Evolutionary conservation across 495 filamentous ascomycete genomes (phyloP), one percentile per base, ranked within the genome.

Genomic region (Penicillium dipodomyicola): DNA sequence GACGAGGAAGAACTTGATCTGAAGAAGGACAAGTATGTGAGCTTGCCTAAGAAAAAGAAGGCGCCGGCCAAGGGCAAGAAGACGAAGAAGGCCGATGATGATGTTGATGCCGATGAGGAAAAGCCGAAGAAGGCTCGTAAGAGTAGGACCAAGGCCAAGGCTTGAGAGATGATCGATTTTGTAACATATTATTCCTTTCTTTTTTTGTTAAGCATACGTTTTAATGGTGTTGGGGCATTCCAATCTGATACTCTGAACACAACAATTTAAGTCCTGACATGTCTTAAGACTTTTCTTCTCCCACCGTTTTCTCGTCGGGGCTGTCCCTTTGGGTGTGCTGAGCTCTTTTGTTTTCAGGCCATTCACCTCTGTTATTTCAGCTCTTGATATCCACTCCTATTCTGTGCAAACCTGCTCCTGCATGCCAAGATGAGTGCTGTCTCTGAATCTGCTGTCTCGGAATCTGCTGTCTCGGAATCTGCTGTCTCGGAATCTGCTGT

Each of bases 21-120:
- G 23, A 88, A 85, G 64, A 96, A 94, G 69, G 95, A 97, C 69
- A 97, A 97, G 68, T 97, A 96, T 70, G 90, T 97, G 68, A 96
- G 93, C 72, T 78, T 85, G 65, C 88, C 92, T 10, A 96, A 96
- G 78, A 71, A 69, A 47, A 96, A 95, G 77, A 86, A 83, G 66
- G 74, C 78, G 37, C 69, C 55, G n/a, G 59, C 63, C 8, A 75
- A 74, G 57, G 68, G 65, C 15, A 88, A 84, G 62, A 90, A 89
- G 76, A 70, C 71, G 1, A 80, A 80, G 60, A 82, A 82, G 48
- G 73, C 72, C 5, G 75, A 64, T 20, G 72, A 60, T 9, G 70
- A 70, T 11, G 73, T 77, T 49, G 77, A 73, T 49, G 11, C 30
- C 30, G 65, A 66, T 25, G 80, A 82, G 12, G 77, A 77, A 41